Evolutionary conservation across 345 rosid genomes (phyloP).

Genomic region (Schrenkiella parvula): DNA sequence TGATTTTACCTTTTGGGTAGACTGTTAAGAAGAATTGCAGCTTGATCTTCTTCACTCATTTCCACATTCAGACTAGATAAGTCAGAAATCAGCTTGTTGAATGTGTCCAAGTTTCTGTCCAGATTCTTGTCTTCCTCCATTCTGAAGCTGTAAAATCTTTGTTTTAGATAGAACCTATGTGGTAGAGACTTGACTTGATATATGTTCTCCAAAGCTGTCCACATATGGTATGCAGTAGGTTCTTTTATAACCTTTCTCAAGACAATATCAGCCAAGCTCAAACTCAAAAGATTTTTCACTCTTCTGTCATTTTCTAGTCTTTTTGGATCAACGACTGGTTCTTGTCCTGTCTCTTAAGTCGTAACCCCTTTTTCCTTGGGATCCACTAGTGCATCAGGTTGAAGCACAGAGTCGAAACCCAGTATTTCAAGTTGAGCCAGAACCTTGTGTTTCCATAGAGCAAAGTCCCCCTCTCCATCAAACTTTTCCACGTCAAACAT

Average conservation of each 20-base stretch:
- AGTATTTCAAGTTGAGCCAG: too few relatives aligned
- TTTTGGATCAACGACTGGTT: background rate
- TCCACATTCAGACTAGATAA: background rate
- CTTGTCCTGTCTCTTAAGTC: too few relatives aligned
- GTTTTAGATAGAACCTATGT: background rate
- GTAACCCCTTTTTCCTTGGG: too few relatives aligned
- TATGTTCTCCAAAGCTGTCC: background rate
- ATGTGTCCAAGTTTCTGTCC: background rate
- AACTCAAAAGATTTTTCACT: background rate
- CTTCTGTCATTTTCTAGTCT: background rate
- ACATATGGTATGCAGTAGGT: background rate
- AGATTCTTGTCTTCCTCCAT: background rate
- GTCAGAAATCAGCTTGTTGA: background rate
- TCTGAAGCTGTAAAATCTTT: background rate
- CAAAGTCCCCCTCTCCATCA: too few relatives aligned
- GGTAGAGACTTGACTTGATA: background rate
- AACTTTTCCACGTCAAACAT: too few relatives aligned
- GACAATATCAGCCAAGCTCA: background rate
- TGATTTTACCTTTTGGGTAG: background rate
- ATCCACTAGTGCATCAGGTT: too few relatives aligned
- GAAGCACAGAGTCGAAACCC: too few relatives aligned
- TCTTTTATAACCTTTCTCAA: background rate
- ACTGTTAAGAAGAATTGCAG: background rate
- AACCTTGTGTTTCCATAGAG: too few relatives aligned
- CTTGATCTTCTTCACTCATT: background rate